phyloP scores from a whole-genome alignment of 345 rosid genomes.

The Populus euphratica region DNA sequence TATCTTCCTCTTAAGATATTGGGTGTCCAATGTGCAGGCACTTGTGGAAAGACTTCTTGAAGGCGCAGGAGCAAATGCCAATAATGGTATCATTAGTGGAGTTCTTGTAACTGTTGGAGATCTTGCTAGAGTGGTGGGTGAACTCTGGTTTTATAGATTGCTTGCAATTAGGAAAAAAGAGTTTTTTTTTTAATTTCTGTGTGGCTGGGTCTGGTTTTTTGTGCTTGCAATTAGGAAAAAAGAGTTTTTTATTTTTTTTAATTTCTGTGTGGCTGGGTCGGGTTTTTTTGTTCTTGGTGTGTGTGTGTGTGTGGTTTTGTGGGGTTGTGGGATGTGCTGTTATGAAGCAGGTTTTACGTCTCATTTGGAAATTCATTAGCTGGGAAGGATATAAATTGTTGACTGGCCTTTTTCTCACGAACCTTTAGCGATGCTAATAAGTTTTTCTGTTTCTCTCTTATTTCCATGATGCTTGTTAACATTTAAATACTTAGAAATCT shows the following conservation, averaged over 20 bases:
- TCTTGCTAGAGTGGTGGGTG: slow-evolving; percentile 97
- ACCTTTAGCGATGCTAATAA: background rate
- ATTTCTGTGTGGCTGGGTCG: too few species aligned
- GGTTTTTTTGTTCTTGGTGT: background rate
- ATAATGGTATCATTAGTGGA: slow-evolving; percentile 83
- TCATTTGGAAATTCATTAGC: background rate
- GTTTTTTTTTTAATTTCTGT: background rate
- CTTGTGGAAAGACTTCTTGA: slow-evolving; percentile 88
- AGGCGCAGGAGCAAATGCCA: slow-evolving; percentile 79
- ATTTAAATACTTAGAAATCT: background rate
- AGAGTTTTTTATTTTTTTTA: background rate
- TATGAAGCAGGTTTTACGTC: background rate
- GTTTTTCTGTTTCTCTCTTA: background rate
- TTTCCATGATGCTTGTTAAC: background rate
- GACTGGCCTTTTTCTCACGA: background rate
- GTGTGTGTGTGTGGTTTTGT: too few species aligned
- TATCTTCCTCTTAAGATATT: slow-evolving; percentile 5
- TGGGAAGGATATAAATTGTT: background rate
- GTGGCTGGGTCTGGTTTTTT: too few species aligned
- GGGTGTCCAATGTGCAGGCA: slow-evolving; percentile 54
- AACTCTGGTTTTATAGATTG: background rate
- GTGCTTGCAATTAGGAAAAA: background rate
- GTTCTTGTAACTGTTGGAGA: slow-evolving; percentile 98
- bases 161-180: background rate
- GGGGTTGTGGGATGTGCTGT: background rate